A percentile compares a stretch with the other conserved stretches of the same genome.
Evolutionary conservation across 768 basidiomycete species (phyloP).

Genomic region (Trametes coccinea): DNA sequence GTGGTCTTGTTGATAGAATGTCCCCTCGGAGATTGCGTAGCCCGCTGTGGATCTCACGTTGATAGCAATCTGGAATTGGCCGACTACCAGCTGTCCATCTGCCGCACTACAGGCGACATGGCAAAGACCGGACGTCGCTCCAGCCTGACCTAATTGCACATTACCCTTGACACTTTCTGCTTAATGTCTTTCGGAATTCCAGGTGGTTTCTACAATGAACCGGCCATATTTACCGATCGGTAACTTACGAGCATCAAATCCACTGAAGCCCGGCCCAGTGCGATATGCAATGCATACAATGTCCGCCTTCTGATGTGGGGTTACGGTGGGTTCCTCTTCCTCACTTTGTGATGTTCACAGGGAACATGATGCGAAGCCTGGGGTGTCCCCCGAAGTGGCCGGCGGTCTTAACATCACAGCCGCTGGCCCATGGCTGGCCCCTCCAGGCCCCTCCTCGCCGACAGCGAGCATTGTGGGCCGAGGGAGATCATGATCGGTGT

Average conservation of each 20-base stretch:
- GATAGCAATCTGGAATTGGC: not conserved
- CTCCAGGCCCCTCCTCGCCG: not conserved
- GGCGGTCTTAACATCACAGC: not conserved
- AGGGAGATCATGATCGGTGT: not conserved
- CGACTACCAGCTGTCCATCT: not conserved
- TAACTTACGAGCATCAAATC: not conserved
- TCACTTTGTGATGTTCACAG: not conserved
- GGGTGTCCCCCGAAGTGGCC: not conserved
- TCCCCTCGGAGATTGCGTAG: not conserved
- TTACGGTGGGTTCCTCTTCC: slow-evolving; percentile 1
- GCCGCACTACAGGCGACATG: not conserved
- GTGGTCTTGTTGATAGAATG: not conserved
- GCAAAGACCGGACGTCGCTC: not conserved
- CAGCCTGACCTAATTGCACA: too few relatives aligned
- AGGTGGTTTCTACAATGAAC: too few relatives aligned
- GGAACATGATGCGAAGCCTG: not conserved
- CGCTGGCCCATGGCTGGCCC: not conserved
- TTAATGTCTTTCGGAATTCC: too few relatives aligned
- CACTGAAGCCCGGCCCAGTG: not conserved
- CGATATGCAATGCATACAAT: not conserved
- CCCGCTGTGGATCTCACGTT: not conserved
- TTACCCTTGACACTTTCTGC: too few relatives aligned
- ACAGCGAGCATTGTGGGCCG: not conserved
- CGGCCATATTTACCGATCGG: not conserved
- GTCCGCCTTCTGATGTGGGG: not conserved